A percentile compares a stretch with the other conserved stretches of the same genome.
These are phyloP conservation scores for Beauveria pseudobassiana DNA, from an alignment of 2,329 filamentous ascomycete species.

Conservation along the genomic window DNA sequence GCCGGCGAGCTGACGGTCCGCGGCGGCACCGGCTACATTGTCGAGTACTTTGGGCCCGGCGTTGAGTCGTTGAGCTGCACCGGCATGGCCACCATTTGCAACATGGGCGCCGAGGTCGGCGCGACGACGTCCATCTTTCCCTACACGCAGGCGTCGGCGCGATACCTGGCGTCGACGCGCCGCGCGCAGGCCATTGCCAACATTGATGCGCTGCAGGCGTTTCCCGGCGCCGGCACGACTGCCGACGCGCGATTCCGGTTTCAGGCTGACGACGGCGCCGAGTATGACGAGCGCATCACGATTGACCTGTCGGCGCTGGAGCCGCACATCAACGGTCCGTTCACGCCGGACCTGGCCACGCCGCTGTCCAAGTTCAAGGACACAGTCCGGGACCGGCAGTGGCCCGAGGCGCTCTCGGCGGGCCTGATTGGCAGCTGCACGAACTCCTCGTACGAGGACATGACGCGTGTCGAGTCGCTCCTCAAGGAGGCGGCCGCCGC, in stretches of 20 bases:
- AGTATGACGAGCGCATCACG: constrained; percentile 85
- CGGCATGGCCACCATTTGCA: constrained; percentile 86
- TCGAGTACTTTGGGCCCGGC: constrained; percentile 89
- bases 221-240: constrained; percentile 35
- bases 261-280: constrained; percentile 67
- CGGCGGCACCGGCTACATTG: constrained; percentile 87
- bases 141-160: constrained; percentile 73
- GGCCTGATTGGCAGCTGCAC: constrained; percentile 97
- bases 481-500: constrained; percentile 85
- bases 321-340: constrained; percentile 94
- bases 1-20: constrained; percentile 86
- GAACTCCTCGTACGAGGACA: constrained; percentile 97
- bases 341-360: constrained; percentile 91
- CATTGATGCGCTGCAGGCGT: constrained; percentile 53
- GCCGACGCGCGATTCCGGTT: constrained; percentile 54
- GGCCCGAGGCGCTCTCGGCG: constrained; percentile 86
- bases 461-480: constrained; percentile 89
- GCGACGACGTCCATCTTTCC: constrained; percentile 96
- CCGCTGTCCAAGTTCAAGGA: constrained; percentile 86
- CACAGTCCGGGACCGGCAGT: constrained; percentile 73
- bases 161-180: constrained; percentile 82
- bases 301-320: constrained; percentile 88
- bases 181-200: constrained; percentile 54
- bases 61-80: constrained; percentile 85
- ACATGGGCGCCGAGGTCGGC: constrained; percentile 81